Evolutionary conservation across 2,329 filamentous ascomycete genomes (phyloP), one percentile per base, ranked within the genome.

Genomic region (Eutypella sp.): DNA sequence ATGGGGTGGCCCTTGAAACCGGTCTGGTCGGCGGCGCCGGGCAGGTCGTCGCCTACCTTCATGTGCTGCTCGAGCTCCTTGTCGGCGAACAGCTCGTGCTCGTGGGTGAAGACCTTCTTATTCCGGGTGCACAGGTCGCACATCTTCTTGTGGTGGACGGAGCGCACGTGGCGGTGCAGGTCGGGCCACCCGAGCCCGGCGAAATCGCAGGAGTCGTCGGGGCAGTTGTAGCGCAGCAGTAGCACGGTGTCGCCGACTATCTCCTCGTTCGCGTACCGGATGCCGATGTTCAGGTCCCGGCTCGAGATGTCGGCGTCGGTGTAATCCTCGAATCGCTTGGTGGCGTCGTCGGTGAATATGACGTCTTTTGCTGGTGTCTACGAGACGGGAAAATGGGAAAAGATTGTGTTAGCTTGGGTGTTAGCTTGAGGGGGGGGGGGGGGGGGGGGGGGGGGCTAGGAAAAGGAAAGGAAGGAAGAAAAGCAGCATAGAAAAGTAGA

Each of bases 51-150:
- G 47, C 93, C 93, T 52, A 85, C 82, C 51, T 82, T 87, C 77
- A 97, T 95, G 65, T 99, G 93, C 58, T 82, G 87, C 55, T 87
- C 83, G 41, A 97, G 74, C 56, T 92, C 89, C 52, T 84, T 79
- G 50, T 82, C 78, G 1, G 87, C 85, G 65, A 96, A 97, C 1
- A 99, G 76, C 52, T 95, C 89, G 63, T 99, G 93, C 67, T 99
- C 93, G 68, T 99, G 93, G 1, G 93, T 96, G 58, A 99, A 99
- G 27, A 96, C 90, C 62, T 96, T 96, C 70, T 99, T 99, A 72
- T 96, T 91, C 49, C 90, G 76, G 6, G 91, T 87, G 44, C 62
- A 65, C n/a, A 65, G 42, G 41, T 63, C 62, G 41, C 60, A 65
- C 60, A 64, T 65, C 63, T 87, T 84, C 70, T 92, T 95, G 53